These are phyloP conservation scores for Rhizopogon sp. DNA, from an alignment of 768 basidiomycete genomes.

Conservation along the genomic window DNA sequence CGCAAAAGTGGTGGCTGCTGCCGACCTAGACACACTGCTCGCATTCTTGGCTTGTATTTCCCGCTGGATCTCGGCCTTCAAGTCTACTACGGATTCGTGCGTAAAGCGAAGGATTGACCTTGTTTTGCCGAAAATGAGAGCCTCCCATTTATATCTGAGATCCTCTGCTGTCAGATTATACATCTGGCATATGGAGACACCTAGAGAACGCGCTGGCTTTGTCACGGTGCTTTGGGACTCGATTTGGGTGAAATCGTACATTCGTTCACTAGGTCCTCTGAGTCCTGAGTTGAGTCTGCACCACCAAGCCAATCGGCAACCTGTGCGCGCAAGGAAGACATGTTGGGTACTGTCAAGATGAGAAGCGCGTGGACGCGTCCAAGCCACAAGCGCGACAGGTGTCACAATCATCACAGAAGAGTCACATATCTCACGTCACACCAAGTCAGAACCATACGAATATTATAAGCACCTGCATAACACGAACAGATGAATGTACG, in stretches of 20 bases:
- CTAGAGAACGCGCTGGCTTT: constrained; percentile 29
- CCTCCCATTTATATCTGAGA: constrained; percentile 70
- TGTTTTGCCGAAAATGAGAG: constrained; percentile 30
- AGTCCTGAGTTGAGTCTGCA: constrained; percentile 32
- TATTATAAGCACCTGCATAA: constrained; percentile 2
- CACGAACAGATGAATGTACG: constrained; percentile 10
- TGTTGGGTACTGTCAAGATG: not conserved
- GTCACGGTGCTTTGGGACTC: not conserved
- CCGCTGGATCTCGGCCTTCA: constrained; percentile 40
- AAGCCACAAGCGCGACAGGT: not conserved
- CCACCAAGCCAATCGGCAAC: constrained; percentile 22
- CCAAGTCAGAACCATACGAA: not conserved
- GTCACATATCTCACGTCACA: not conserved
- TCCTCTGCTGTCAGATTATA: constrained; percentile 49
- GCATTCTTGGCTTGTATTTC: constrained; percentile 21
- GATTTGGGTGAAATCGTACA: constrained; percentile 32
- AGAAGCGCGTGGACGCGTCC: not conserved
- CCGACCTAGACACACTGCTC: constrained; percentile 13
- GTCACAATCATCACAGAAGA: not conserved
- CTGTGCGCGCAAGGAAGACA: constrained; percentile 20
- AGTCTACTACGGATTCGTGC: constrained; percentile 39
- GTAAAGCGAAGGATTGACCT: constrained; percentile 42
- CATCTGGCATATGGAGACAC: constrained; percentile 58
- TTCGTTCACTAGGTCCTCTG: constrained; percentile 38
- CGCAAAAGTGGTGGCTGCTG: not conserved